Evolutionary conservation across 192 early-diverging fungal species (phyloP).

Genomic region (Diversispora epigaea): DNA sequence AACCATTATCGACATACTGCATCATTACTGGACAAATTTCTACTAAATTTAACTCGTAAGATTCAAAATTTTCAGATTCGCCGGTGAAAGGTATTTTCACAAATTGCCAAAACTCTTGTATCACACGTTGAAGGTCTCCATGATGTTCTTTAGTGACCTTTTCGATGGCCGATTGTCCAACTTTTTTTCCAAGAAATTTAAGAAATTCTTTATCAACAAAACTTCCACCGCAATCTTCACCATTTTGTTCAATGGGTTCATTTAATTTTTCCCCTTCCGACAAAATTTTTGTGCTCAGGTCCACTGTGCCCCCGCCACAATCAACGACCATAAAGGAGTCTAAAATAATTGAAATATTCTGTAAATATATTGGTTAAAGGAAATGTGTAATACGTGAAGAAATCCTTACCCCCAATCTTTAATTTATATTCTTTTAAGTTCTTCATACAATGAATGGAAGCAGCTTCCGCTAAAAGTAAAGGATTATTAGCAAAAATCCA

Average conservation of each 20-base stretch:
- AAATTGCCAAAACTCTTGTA: background rate
- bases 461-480: conserved; percentile 14
- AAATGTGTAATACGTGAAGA: background rate
- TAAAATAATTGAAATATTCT: background rate
- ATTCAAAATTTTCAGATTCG: background rate
- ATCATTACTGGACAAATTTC: background rate
- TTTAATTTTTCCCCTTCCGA: background rate
- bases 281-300: conserved; percentile 41
- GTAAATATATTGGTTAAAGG: background rate
- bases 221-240: conserved; percentile 4
- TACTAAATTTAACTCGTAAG: background rate
- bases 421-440: background rate
- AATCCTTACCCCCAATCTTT: conserved; percentile 2
- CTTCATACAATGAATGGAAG: background rate
- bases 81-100: conserved; percentile 1
- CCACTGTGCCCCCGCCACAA: conserved; percentile 58
- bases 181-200: conserved; percentile 1
- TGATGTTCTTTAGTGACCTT: background rate
- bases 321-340: conserved; percentile 59
- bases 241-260: background rate
- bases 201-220: conserved; percentile 21
- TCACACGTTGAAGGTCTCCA: conserved; percentile 2
- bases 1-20: background rate
- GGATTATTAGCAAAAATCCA: background rate
- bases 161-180: background rate